These are phyloP conservation scores for Hymenotorrendiella dingleyae DNA, from an alignment of 2,329 filamentous ascomycete species.

Conservation along the genomic window DNA sequence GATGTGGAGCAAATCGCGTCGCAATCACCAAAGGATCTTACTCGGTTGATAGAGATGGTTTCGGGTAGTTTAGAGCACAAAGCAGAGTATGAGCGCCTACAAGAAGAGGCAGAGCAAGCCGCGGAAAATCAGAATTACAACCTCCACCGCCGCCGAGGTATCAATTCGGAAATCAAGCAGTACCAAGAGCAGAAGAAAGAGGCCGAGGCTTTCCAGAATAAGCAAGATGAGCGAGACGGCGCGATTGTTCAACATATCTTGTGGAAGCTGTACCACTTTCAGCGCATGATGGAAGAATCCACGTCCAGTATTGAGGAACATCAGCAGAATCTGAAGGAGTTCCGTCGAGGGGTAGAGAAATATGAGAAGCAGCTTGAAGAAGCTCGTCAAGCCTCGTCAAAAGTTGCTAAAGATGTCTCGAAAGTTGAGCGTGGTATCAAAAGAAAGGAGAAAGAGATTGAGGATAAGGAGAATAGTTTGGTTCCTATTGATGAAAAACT, in stretches of 20 bases:
- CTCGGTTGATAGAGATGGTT: constrained; percentile 91
- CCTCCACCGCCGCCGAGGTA: constrained; percentile 80
- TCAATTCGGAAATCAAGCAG: constrained; percentile 96
- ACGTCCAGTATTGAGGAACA: constrained; percentile 86
- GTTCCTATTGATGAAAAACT: constrained; percentile 93
- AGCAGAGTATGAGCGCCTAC: constrained; percentile 85
- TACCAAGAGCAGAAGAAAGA: constrained; percentile 96
- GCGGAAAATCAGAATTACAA: constrained; percentile 85
- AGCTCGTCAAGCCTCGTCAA: constrained; percentile 76
- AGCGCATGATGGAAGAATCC: constrained; percentile 87
- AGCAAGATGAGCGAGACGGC: constrained; percentile 82
- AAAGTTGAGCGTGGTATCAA: constrained; percentile 84
- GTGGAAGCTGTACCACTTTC: constrained; percentile 96
- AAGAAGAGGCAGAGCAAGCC: constrained; percentile 78
- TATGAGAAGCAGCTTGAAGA: constrained; percentile 76
- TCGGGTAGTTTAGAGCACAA: constrained; percentile 95
- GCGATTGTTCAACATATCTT: constrained; percentile 90
- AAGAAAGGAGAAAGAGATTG: constrained; percentile 77
- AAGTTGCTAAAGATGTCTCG: constrained; percentile 67
- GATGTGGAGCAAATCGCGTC: constrained; percentile 96
- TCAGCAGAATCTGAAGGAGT: constrained; percentile 91
- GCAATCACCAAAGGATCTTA: constrained; percentile 90
- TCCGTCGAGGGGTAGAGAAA: constrained; percentile 78
- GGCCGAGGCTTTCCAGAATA: constrained; percentile 86
- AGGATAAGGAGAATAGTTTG: constrained; percentile 77